Base-by-base conservation (phyloP, 2,329 filamentous ascomycete genomes). In the Botrytis squamosa region DNA sequence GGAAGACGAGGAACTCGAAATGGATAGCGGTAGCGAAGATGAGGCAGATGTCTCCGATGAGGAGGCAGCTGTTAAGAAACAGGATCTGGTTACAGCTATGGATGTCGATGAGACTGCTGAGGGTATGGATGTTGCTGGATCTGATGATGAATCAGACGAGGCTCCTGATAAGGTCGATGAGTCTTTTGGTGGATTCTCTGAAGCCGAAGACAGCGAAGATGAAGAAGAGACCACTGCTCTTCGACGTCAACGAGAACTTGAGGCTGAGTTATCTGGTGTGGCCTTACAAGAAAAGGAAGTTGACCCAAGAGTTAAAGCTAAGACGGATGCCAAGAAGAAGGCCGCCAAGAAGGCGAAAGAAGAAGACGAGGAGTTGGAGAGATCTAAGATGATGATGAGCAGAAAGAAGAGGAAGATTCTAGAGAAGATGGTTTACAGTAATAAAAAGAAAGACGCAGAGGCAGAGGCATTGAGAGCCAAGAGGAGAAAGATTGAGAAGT, bases 401-500 rank as follows among this genome's bases (percentile, higher is more conserved):
- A 93, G 97, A 84, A 96, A 97, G 89, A 99, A 98, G 90, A 88
- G 96, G 80, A 98, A 98, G 90, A 86, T 98, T 80, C 92, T 95
- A 78, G 96, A 98, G 86, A 96, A 98, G 86, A 99, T 99, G 93
- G 88, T 94, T 81, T 97, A 97, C 84, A 94, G 91, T 76, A 97
- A 98, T 84, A 95, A 92, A 85, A 95, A 96, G 88, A 93, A 94
- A 86, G 95, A 95, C 78, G 92, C 90, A 40, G 94, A 97, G 85
- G 93, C 95, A 66, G 92, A 95, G 85, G 93, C 91, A 84, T 85
- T 99, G 82, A 89, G 95, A 78, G 88, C 88, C 73, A 99, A 99
- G 91, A 90, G 93, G 84, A 93, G 96, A 85, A 97, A 90, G 88
- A 83, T 98, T 75, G 96, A 98, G 85, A 94, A 81, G 74, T 75